Conservation (phyloP, 345 rosid genomes). For the Hibiscus tridactylites region DNA sequence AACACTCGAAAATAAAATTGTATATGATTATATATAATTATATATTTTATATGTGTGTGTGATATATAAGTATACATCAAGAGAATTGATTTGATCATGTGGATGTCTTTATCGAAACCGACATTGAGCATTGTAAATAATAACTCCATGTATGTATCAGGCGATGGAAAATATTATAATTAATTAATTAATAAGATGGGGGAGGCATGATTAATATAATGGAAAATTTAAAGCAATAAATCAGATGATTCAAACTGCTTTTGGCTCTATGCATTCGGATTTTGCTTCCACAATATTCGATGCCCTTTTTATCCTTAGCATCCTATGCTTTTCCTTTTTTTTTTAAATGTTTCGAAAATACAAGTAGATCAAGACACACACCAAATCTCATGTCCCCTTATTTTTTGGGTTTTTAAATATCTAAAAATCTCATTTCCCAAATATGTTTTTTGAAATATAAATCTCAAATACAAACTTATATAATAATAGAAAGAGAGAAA, state of each 20-base stretch:
- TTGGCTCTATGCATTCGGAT: constrained; percentile 42
- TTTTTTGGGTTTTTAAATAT: neutral
- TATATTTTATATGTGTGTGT: too few relatives aligned
- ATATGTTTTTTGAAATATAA: too few relatives aligned
- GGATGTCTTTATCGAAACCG: constrained; percentile 1
- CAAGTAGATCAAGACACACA: constrained; percentile 1
- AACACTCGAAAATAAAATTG: too few relatives aligned
- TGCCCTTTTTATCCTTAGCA: constrained; percentile 31
- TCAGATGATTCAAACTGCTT: constrained; percentile 37
- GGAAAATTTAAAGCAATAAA: neutral
- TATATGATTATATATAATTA: too few relatives aligned
- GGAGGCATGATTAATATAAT: neutral
- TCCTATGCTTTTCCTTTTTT: constrained; percentile 25
- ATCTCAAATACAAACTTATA: neutral
- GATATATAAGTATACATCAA: neutral
- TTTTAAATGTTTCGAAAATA: neutral
- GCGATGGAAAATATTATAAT: neutral
- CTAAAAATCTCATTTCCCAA: neutral
- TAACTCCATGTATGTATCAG: neutral
- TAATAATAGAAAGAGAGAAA: neutral
- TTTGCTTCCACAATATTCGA: constrained; percentile 25
- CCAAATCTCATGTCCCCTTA: neutral
- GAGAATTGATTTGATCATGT: neutral
- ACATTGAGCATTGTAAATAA: constrained; percentile 1
- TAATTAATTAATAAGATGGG: too few relatives aligned